Evolutionary conservation across 2,329 filamentous ascomycete species (phyloP).

Genomic region (Pseudogymnoascus sp.): DNA sequence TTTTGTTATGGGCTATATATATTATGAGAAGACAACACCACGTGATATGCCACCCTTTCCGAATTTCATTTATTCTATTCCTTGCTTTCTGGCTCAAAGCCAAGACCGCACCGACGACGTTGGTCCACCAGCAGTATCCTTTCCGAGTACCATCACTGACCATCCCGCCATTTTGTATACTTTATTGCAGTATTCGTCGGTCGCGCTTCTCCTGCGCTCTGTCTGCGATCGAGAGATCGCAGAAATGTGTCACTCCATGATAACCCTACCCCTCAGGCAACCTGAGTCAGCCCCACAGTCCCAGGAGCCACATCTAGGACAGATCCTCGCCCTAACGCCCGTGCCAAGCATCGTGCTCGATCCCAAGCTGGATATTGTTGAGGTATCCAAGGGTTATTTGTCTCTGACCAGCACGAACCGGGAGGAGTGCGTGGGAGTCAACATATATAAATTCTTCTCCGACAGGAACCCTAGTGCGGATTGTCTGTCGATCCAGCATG

Average conservation of each 20-base stretch:
- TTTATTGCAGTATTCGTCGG: too few species aligned
- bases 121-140: too few species aligned
- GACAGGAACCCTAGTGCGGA: conserved; percentile 29
- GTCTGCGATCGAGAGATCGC: not conserved
- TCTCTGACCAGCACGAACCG: conserved; percentile 27
- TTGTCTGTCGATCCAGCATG: conserved; percentile 27
- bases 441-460: conserved; percentile 33
- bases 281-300: not conserved
- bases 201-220: too few species aligned
- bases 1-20: too few species aligned
- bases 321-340: conserved; percentile 26
- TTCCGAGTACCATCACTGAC: too few species aligned
- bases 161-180: too few species aligned
- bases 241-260: not conserved
- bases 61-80: too few species aligned
- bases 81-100: too few species aligned
- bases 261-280: not conserved
- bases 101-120: too few species aligned
- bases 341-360: conserved; percentile 34
- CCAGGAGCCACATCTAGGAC: conserved; percentile 14
- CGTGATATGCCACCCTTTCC: too few species aligned
- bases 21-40: too few species aligned
- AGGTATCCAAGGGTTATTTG: conserved; percentile 38
- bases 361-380: conserved; percentile 28
- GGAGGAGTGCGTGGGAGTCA: conserved; percentile 30